Evolutionary conservation across 129 eudicot species (phyloP), one percentile per base, ranked within the genome.

Genomic region (Calendula officinalis): DNA sequence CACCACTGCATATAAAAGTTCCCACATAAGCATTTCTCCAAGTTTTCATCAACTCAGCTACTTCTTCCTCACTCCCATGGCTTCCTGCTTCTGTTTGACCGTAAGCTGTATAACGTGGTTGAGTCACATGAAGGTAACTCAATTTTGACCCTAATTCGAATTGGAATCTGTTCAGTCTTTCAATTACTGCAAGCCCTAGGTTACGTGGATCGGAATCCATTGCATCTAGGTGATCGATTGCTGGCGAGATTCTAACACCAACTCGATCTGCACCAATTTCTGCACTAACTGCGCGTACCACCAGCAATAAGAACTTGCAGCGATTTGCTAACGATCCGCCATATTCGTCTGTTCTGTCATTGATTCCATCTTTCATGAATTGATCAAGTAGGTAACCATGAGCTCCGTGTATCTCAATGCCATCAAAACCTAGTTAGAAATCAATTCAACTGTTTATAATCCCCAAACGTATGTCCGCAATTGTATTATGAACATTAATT

Each of bases 361-460:
- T 87, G 77, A 92, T 92, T 6, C 98, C 96, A 3, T 92, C 86
- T 54, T 92, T 88, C 62, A 83, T 67, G 81, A 88, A 88, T 64
- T 92, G 98, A 70, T 92, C 98, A 61, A 92, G 83, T 15, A 92
- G 84, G 83, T 92, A 88, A 43, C 96, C 98, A 8, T 92, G 98
- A 4, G 98, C 98, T 17, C 98, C 96, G 7, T 92, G 98, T 42
- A 92, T 83, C 75, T 92, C 98, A 62, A 92, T 72, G 9, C 98
- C 98, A 73, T 92, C 98, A 68, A 92, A 92, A 59, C 98, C 97
- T 51, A 5, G 36, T 49, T 52, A 72, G 51, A 49, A 68, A 3
- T 54, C 38, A 50, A 8, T 41, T 52, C 16, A 15, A 37, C 11
- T 5, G 27, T 40, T 12, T 36, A 12, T 11, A 36, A 17, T 5